phyloP scores from a whole-genome alignment of 257 asterid species.

The Cinchona pubescens region DNA sequence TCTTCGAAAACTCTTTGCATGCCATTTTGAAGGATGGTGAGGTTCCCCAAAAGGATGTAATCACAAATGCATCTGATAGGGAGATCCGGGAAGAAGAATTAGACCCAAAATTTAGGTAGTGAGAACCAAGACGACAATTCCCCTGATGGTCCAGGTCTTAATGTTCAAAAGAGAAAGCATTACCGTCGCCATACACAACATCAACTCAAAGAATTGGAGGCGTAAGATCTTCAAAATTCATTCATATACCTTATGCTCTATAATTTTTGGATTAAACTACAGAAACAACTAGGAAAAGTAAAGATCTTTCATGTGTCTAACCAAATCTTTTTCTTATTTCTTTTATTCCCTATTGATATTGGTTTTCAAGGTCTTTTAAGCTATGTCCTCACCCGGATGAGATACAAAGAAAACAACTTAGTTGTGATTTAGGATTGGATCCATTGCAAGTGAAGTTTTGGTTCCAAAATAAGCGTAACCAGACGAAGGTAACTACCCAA shows the following conservation, averaged over 20 bases:
- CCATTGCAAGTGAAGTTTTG: constrained; percentile 33
- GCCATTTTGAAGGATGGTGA: background rate
- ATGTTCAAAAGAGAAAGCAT: constrained; percentile 21
- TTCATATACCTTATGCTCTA: background rate
- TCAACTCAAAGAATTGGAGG: constrained; percentile 49
- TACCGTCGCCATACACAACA: constrained; percentile 44
- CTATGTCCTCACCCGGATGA: constrained; percentile 32
- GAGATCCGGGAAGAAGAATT: background rate
- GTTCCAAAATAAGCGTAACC: constrained; percentile 42
- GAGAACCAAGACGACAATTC: background rate
- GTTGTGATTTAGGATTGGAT: constrained; percentile 22
- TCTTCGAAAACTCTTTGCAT: background rate
- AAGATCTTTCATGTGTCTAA: background rate
- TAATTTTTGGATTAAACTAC: background rate
- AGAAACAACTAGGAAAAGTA: background rate
- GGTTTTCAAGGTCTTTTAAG: constrained; percentile 23
- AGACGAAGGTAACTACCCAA: constrained; percentile 32
- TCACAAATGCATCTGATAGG: background rate
- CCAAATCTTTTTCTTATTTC: too few species aligned
- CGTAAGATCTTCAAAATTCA: constrained; percentile 28
- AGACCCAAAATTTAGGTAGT: background rate
- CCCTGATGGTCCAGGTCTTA: background rate
- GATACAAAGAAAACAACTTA: constrained; percentile 27
- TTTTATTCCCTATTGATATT: background rate
- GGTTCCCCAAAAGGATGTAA: constrained; percentile 1